Percentiles rank a stretch among this genome's conserved stretches.
Evolutionary conservation across 306 rosid species (phyloP).

Genomic region (Hippophae tibetana): DNA sequence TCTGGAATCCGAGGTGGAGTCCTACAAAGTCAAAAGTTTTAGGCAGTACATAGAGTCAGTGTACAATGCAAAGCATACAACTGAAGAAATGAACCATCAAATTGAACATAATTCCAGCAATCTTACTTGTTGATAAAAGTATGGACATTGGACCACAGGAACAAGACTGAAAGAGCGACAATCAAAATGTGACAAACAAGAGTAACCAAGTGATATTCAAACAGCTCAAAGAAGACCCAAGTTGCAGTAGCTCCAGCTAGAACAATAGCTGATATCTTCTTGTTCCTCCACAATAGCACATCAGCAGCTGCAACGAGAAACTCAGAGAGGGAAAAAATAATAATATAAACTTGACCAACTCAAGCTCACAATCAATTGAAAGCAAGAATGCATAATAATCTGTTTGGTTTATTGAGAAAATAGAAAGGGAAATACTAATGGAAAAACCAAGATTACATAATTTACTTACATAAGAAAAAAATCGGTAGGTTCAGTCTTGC

Average conservation of each 20-base stretch:
- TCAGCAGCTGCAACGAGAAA: conserved; percentile 62
- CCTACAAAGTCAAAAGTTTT: conserved; percentile 30
- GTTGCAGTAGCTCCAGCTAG: conserved; percentile 57
- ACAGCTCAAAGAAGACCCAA: conserved; percentile 76
- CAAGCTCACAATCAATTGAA: too few relatives aligned
- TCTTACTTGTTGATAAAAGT: conserved; percentile 77
- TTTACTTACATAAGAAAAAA: too few relatives aligned
- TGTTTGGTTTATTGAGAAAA: too few relatives aligned
- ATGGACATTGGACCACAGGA: conserved; percentile 86
- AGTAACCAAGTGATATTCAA: conserved; percentile 74
- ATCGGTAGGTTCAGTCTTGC: too few relatives aligned
- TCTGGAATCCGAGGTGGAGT: conserved; percentile 62
- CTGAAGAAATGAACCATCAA: not conserved
- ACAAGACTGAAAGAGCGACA: conserved; percentile 52
- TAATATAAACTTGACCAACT: too few relatives aligned
- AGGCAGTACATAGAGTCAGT: conserved; percentile 1
- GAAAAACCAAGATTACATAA: too few relatives aligned
- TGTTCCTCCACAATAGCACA: conserved; percentile 79
- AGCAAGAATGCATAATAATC: too few relatives aligned
- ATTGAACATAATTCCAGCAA: not conserved
- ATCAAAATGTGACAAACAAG: conserved; percentile 56
- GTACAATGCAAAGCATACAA: not conserved
- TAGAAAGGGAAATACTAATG: too few relatives aligned
- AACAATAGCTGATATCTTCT: conserved; percentile 70
- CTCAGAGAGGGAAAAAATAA: not conserved